phyloP scores from a whole-genome alignment of 139 green algal species.

The Coelastrella sp. region DNA sequence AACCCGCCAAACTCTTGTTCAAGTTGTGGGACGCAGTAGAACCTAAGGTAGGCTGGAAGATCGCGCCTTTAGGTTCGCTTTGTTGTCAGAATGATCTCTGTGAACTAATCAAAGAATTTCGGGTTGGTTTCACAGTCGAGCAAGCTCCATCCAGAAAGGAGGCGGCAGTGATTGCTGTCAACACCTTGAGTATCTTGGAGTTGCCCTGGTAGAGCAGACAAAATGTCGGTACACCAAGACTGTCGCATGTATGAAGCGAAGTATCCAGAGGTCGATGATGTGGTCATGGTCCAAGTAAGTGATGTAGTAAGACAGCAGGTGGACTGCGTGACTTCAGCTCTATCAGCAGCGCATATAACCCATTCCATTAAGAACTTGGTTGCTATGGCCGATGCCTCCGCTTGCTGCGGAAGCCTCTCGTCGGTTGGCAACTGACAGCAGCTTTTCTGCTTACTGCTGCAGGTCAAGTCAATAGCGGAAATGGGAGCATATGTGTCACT shows the following conservation, averaged over 20 bases:
- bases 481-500: slow-evolving; percentile 99
- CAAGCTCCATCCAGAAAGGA: background rate
- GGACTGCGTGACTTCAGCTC: background rate
- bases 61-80: too few relatives aligned
- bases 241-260: slow-evolving; percentile 96
- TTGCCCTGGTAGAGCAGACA: background rate
- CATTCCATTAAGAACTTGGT: background rate
- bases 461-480: slow-evolving; percentile 95
- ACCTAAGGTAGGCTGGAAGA: too few relatives aligned
- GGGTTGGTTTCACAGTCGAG: too few relatives aligned
- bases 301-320: background rate
- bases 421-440: background rate
- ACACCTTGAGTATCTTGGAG: background rate
- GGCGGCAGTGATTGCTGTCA: background rate
- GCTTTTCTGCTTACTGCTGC: slow-evolving; percentile 9
- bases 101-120: too few relatives aligned
- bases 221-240: slow-evolving; percentile 63
- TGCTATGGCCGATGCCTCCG: background rate
- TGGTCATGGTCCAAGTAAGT: slow-evolving; percentile 96
- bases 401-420: background rate
- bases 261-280: slow-evolving; percentile 97
- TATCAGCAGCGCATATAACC: background rate
- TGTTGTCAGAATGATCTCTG: too few relatives aligned
- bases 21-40: too few relatives aligned
- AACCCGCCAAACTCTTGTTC: too few relatives aligned